Evolutionary conservation across 345 rosid species (phyloP).

Genomic region (Salix viminalis): DNA sequence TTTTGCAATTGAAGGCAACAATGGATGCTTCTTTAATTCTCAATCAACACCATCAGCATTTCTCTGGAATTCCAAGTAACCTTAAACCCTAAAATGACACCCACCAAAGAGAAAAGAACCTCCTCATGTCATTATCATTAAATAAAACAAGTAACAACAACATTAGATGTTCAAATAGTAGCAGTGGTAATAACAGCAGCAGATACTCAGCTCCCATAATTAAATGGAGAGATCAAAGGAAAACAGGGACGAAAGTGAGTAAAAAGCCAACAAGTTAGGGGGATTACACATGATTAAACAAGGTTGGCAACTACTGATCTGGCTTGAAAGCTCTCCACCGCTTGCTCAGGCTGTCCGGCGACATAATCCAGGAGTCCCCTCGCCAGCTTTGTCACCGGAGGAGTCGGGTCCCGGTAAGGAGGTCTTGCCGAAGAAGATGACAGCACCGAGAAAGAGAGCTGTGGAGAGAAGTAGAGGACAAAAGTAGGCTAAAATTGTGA

Average conservation of each 20-base stretch:
- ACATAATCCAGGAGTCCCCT: slow-evolving; percentile 67
- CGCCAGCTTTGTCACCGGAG: slow-evolving; percentile 43
- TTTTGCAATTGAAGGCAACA: too few species aligned
- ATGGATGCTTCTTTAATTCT: too few species aligned
- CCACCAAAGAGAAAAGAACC: not conserved
- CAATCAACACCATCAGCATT: too few species aligned
- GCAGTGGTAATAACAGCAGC: too few species aligned
- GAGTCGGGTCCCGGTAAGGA: slow-evolving; percentile 35
- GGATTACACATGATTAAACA: not conserved
- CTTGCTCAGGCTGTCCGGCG: slow-evolving; percentile 56
- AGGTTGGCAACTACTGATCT: not conserved
- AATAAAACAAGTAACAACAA: too few species aligned
- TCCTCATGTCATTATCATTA: too few species aligned
- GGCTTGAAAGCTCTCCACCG: slow-evolving; percentile 19
- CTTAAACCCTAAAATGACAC: too few species aligned
- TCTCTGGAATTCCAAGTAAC: too few species aligned
- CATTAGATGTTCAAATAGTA: too few species aligned
- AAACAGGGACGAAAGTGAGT: not conserved
- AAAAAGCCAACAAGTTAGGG: not conserved
- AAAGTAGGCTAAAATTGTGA: slow-evolving; percentile 68
- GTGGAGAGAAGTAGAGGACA: slow-evolving; percentile 95
- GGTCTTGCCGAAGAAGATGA: slow-evolving; percentile 58
- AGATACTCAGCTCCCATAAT: too few species aligned
- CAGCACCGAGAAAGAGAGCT: slow-evolving; percentile 68
- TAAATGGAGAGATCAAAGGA: too few species aligned